phyloP scores from a whole-genome alignment of 257 asterid genomes.

The Linaria vulgaris region DNA sequence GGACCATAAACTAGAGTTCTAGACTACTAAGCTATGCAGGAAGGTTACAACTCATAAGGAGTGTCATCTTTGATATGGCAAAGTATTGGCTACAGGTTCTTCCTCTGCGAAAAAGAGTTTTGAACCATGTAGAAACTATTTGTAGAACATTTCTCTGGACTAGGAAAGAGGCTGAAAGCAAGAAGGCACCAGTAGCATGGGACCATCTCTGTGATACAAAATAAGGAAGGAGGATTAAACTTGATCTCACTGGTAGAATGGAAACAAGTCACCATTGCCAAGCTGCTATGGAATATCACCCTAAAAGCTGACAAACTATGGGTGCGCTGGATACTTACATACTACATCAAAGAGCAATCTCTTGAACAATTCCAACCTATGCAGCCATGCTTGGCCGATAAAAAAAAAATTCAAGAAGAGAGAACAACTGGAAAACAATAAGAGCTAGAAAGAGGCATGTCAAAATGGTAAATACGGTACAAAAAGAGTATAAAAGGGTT shows the following conservation, averaged over 20 bases:
- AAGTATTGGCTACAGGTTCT: background rate
- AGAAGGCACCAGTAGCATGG: background rate
- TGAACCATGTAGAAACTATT: background rate
- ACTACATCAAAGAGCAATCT: background rate
- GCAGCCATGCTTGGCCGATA: too few species aligned
- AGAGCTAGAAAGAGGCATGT: too few species aligned
- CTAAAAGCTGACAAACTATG: background rate
- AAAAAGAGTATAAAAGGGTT: too few species aligned
- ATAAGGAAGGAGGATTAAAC: too few species aligned
- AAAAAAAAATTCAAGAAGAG: too few species aligned
- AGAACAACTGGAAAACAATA: too few species aligned
- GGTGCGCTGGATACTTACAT: background rate
- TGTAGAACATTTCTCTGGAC: background rate
- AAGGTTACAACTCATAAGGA: background rate
- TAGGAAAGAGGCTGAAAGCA: background rate
- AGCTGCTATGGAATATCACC: background rate
- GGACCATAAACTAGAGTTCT: too few species aligned
- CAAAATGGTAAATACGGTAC: too few species aligned
- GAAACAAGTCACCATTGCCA: background rate
- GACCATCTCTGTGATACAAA: too few species aligned
- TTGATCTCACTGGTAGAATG: background rate
- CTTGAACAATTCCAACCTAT: too few species aligned
- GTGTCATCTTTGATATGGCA: background rate
- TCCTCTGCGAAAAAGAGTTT: background rate
- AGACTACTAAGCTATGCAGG: background rate